Evolutionary conservation across 768 basidiomycete species (phyloP).

Genomic region (Suillus hirtellus): DNA sequence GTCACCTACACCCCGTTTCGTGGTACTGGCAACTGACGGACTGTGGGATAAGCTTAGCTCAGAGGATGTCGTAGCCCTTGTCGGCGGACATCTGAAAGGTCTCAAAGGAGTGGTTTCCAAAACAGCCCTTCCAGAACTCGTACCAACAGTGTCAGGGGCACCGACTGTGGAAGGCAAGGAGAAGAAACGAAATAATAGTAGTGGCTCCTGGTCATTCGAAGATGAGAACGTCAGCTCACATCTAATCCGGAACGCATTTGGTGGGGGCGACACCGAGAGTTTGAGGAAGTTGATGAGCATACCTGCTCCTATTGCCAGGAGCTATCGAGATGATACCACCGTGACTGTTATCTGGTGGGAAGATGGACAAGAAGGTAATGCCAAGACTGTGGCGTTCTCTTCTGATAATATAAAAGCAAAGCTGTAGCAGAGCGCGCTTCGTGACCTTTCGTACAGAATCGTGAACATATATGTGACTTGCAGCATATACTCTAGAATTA

Average conservation of each 20-base stretch:
- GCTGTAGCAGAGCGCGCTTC: slow-evolving; percentile 37
- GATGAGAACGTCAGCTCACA: slow-evolving; percentile 82
- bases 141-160: slow-evolving; percentile 55
- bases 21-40: slow-evolving; percentile 89
- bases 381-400: slow-evolving; percentile 35
- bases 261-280: slow-evolving; percentile 66
- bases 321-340: slow-evolving; percentile 82
- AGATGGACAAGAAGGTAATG: slow-evolving; percentile 51
- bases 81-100: slow-evolving; percentile 78
- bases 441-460: slow-evolving; percentile 7
- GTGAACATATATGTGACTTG: slow-evolving; percentile 5
- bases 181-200: slow-evolving; percentile 34
- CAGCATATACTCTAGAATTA: slow-evolving; percentile 1
- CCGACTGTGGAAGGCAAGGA: slow-evolving; percentile 66
- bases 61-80: slow-evolving; percentile 84
- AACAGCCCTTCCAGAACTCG: slow-evolving; percentile 50
- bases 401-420: slow-evolving; percentile 44
- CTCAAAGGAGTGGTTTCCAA: slow-evolving; percentile 66
- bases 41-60: slow-evolving; percentile 78
- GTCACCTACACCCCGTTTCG: slow-evolving; percentile 50
- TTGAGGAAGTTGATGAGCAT: slow-evolving; percentile 74
- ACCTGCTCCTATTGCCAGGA: slow-evolving; percentile 74
- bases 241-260: slow-evolving; percentile 88
- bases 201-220: slow-evolving; percentile 73
- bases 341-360: slow-evolving; percentile 89